Evolutionary conservation across 2,329 filamentous ascomycete species (phyloP).

Genomic region (Venturia oleaginea): DNA sequence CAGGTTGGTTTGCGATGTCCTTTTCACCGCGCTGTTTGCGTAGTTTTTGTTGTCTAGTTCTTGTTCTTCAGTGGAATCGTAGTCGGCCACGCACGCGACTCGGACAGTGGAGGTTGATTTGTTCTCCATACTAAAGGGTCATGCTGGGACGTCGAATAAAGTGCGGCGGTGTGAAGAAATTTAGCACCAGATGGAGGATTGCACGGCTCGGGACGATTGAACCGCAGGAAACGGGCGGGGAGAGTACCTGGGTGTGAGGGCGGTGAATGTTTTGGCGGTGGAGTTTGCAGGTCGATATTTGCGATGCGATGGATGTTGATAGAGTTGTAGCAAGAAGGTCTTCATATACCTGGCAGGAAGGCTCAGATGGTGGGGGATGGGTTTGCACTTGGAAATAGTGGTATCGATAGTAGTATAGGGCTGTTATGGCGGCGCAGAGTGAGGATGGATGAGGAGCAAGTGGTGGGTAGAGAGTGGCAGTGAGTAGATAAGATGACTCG

Average conservation of each 20-base stretch:
- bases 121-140: slow-evolving; percentile 1
- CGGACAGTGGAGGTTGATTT: neutral
- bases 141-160: neutral
- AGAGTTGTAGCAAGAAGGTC: neutral
- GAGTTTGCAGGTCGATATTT: neutral
- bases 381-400: neutral
- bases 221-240: neutral
- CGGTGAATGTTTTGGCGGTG: neutral
- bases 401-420: neutral
- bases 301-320: neutral
- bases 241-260: neutral
- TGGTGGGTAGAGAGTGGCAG: neutral
- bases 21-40: slow-evolving; percentile 7
- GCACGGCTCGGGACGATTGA: neutral
- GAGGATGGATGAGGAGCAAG: neutral
- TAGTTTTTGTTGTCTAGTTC: slow-evolving; percentile 7
- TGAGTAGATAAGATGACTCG: neutral
- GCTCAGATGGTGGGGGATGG: neutral
- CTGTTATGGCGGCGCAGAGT: neutral
- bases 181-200: neutral
- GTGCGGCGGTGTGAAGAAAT: neutral
- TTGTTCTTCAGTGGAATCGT: slow-evolving; percentile 7
- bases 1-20: slow-evolving; percentile 1
- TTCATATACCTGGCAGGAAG: neutral
- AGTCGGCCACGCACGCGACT: slow-evolving; percentile 11